Percentiles rank a stretch among this genome's conserved stretches.
phyloP scores from a whole-genome alignment of 1,284 basidiomycete species.

The Trichosporon sp. region DNA sequence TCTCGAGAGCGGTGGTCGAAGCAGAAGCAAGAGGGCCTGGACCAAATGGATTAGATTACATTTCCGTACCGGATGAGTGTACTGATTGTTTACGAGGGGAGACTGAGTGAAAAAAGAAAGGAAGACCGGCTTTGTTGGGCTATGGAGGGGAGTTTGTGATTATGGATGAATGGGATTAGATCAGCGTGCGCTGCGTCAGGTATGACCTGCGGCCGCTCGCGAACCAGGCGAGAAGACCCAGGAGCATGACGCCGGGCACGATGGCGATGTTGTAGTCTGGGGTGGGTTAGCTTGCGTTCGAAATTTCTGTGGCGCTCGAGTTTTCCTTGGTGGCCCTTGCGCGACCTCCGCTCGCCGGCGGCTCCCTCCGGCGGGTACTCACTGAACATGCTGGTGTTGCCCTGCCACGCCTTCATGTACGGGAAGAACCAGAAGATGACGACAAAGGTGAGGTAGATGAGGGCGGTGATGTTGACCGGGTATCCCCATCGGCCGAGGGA shows the following conservation, averaged over 20 bases:
- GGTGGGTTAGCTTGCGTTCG: background rate
- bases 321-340: no score
- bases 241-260: conserved; percentile 19
- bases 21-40: background rate
- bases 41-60: background rate
- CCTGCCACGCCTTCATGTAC: conserved; percentile 2
- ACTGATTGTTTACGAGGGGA: no score
- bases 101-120: no score
- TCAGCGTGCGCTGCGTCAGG: conserved; percentile 12
- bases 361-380: background rate
- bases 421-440: conserved; percentile 24
- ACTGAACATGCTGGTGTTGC: conserved; percentile 18
- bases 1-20: no score
- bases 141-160: background rate
- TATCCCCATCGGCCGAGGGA: conserved; percentile 6
- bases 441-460: background rate
- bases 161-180: background rate
- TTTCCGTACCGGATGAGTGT: background rate
- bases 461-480: background rate
- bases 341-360: no score
- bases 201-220: conserved; percentile 20
- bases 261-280: conserved; percentile 25
- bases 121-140: no score
- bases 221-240: conserved; percentile 20
- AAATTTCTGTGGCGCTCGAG: no score